Conservation (phyloP, 768 basidiomycete genomes). For the Phylloporus arenicola region DNA sequence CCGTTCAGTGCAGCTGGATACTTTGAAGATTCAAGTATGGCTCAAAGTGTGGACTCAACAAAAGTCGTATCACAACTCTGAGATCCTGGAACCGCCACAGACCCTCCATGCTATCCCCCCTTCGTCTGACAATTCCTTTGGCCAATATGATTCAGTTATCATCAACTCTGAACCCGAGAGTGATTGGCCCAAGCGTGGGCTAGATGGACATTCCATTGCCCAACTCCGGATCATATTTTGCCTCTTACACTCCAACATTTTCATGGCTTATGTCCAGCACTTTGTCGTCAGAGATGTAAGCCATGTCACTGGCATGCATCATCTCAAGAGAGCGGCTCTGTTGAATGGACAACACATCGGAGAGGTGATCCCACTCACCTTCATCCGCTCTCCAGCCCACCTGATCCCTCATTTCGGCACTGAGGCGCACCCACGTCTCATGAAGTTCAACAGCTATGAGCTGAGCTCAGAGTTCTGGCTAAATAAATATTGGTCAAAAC, state of each 20-base stretch:
- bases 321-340: slow-evolving; percentile 16
- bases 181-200: slow-evolving; percentile 12
- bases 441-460: slow-evolving; percentile 19
- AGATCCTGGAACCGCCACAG: slow-evolving; percentile 12
- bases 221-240: slow-evolving; percentile 18
- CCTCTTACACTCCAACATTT: slow-evolving; percentile 1
- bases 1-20: background rate
- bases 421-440: slow-evolving; percentile 21
- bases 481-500: slow-evolving; percentile 33
- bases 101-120: background rate
- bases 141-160: slow-evolving; percentile 13
- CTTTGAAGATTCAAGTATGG: slow-evolving; percentile 25
- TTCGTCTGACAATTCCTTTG: slow-evolving; percentile 4
- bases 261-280: slow-evolving; percentile 24
- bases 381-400: slow-evolving; percentile 21
- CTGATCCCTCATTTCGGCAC: slow-evolving; percentile 26
- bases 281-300: slow-evolving; percentile 19
- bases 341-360: slow-evolving; percentile 17
- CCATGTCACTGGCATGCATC: slow-evolving; percentile 18
- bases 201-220: slow-evolving; percentile 15
- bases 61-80: slow-evolving; percentile 17
- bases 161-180: slow-evolving; percentile 4
- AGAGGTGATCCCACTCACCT: slow-evolving; percentile 25
- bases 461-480: slow-evolving; percentile 22
- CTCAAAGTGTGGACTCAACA: slow-evolving; percentile 20